Base-by-base conservation (phyloP, 2,329 filamentous ascomycete species). In the Aspergillus fijiensis region DNA sequence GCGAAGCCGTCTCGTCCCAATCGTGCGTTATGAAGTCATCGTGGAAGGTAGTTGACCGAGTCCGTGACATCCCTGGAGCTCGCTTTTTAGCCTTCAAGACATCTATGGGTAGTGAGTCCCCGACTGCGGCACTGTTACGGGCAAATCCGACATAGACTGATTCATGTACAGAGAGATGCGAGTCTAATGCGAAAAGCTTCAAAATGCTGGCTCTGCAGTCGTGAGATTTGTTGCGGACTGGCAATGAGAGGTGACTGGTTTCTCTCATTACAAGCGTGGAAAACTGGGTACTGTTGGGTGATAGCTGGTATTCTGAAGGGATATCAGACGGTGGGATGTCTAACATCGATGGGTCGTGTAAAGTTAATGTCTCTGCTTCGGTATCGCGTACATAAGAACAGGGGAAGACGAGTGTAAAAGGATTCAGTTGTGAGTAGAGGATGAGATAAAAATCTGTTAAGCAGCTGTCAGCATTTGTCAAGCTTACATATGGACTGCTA, bases 1-100 rank as follows among this genome's bases (percentile, higher is more conserved):
- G 49, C 21, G 57, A 48, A 25, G 63, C 60, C 25, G 69, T 69
- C 58, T 74, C 73, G 57, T 76, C 71, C 70, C 65, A 70, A 59
- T 77, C 76, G 61, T 77, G 70, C 21, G 77, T 73, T n/a, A 77
- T 60, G 53, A 77, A 77, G 52, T 75, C 65, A 51, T 68, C 65
- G 14, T 65, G 58, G 23, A 59, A 60, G 50, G 42, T 42, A n/a
- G 54, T 51, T 52, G 52, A 48, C 16, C 52, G 60, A 51, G 60
- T 53, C 45, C 35, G 62, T 29, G 45, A 59, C 45, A 57, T 49
- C 35, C 60, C 51, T 27, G 59, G 48, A 45, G 66, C 61, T 19
- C 67, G 67, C 60, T 58, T 65, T 51, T 59, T 73, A 16, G 64
- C 19, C 2, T 63, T 67, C 6, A 75, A 56, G n/a, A 70, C 56